A percentile compares a stretch with the other conserved stretches of the same genome.
Evolutionary conservation across 2,329 filamentous ascomycete species (phyloP).

Genomic region (Monosporascus sp.): DNA sequence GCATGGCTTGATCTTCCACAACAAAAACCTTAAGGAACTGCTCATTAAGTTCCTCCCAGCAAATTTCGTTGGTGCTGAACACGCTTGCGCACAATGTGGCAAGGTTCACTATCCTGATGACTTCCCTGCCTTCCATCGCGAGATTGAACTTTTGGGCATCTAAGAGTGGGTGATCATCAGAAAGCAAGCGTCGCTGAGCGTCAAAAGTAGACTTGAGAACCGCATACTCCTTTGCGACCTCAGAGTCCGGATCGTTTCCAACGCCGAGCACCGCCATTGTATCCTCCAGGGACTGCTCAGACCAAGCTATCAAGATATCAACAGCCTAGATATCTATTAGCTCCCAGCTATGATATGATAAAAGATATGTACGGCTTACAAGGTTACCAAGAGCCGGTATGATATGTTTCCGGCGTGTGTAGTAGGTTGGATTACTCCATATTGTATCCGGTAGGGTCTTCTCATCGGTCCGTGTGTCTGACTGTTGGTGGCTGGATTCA

Average conservation of each 20-base stretch:
- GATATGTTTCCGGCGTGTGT: slow-evolving; percentile 27
- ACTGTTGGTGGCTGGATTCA: slow-evolving; percentile 1
- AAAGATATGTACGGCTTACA: slow-evolving; percentile 13
- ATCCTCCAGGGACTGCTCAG: slow-evolving; percentile 29
- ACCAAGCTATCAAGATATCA: slow-evolving; percentile 27
- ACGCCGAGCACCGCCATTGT: slow-evolving; percentile 24
- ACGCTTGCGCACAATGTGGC: slow-evolving; percentile 28
- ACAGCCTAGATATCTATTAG: slow-evolving; percentile 24
- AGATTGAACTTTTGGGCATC: slow-evolving; percentile 22
- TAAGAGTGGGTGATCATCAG: slow-evolving; percentile 18
- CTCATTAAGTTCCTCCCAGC: slow-evolving; percentile 26
- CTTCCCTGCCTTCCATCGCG: slow-evolving; percentile 20
- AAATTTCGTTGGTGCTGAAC: slow-evolving; percentile 28
- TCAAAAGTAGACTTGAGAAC: slow-evolving; percentile 23
- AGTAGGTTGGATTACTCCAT: slow-evolving; percentile 28
- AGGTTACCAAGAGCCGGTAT: slow-evolving; percentile 27
- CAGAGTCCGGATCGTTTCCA: slow-evolving; percentile 20
- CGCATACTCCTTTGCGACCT: slow-evolving; percentile 25
- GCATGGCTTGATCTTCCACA: slow-evolving; percentile 19
- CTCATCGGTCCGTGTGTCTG: slow-evolving; percentile 13
- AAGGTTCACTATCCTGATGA: slow-evolving; percentile 27
- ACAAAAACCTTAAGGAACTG: slow-evolving; percentile 27
- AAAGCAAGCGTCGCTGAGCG: slow-evolving; percentile 22
- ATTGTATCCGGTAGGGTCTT: slow-evolving; percentile 21
- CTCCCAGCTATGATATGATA: background rate